Base-by-base conservation (phyloP, 2,329 filamentous ascomycete species). In the Verticillium longisporum region DNA sequence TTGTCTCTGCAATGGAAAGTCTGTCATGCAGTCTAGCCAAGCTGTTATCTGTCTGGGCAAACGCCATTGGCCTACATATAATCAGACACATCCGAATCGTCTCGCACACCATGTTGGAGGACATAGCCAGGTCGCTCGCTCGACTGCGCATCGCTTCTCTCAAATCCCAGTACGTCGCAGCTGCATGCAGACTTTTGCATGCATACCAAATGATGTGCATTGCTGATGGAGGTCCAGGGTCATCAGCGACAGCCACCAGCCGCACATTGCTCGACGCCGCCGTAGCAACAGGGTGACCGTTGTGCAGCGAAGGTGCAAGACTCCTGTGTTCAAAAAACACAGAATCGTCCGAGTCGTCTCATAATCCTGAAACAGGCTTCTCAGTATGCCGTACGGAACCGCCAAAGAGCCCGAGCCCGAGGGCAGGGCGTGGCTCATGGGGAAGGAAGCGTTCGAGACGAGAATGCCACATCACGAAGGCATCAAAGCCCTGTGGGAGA, bases 401-500 rank as follows among this genome's bases (percentile, higher is more conserved):
- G 11, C 45, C n/a, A 67, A 66, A 57, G 61, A 57, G 6, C 11
- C 58, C 32, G 56, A 59, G 57, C 41, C 57, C 61, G 57, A 72
- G 68, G 64, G 62, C 58, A 55, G 68, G 61, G 67, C 72, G 13
- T 80, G 78, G 78, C 70, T 73, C 56, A 79, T 80, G 78, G 78
- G 78, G 60, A 63, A 65, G 21, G 70, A 74, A 64, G 74, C 74
- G 53, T 81, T 77, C 68, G 73, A 78, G 68, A 67, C 62, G 14
- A 71, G 69, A 63, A 80, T 80, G 78, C 79, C 84, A 21, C 86
- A 88, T 68, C 83, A 87, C 66, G 76, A 79, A 37, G 82, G 82
- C 31, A 86, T 88, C 66, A 77, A 82, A 68, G 80, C 81, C 10
- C 75, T 90, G 33, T 92, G 90, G 89, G 87, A 90, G 74, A 89